Percentiles rank a stretch among this genome's conserved stretches.
Evolutionary conservation across 2,329 filamentous ascomycete species (phyloP).

Genomic region (Thermothelomyces thermophilus): DNA sequence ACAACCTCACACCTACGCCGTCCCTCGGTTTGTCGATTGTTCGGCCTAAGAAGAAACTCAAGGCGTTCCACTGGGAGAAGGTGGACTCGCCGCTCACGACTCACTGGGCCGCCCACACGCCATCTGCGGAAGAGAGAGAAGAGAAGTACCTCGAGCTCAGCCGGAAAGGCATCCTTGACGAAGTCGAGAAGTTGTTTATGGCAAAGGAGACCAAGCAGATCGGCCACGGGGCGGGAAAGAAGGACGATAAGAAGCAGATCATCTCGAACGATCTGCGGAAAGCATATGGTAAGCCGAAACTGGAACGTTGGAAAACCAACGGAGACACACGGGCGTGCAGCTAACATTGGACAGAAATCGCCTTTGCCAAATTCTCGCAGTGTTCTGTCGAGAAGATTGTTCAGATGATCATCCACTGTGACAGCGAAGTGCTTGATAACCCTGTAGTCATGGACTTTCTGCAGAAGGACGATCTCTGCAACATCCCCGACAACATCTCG

Average conservation of each 20-base stretch:
- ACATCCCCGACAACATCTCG: conserved; percentile 79
- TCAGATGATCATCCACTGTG: conserved; percentile 92
- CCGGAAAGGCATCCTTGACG: conserved; percentile 90
- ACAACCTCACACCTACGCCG: conserved; percentile 46
- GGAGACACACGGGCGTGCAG: neutral
- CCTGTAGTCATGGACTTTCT: conserved; percentile 93
- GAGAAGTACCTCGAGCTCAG: conserved; percentile 93
- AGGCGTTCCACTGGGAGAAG: conserved; percentile 98
- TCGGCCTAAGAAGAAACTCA: conserved; percentile 97
- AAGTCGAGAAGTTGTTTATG: conserved; percentile 95
- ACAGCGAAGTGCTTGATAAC: conserved; percentile 81
- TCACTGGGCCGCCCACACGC: conserved; percentile 82
- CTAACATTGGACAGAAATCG: conserved; percentile 59
- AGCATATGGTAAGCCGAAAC: conserved; percentile 60
- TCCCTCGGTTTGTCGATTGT: conserved; percentile 70
- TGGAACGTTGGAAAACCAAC: neutral
- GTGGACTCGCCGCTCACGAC: conserved; percentile 87
- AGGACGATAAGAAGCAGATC: conserved; percentile 95
- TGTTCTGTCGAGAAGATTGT: conserved; percentile 76
- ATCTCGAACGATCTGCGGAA: conserved; percentile 87
- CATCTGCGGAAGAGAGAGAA: conserved; percentile 82
- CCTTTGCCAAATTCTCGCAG: conserved; percentile 87
- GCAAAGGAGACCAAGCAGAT: conserved; percentile 93
- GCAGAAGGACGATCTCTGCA: conserved; percentile 86
- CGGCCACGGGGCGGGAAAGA: conserved; percentile 63